Evolutionary conservation across 768 basidiomycete species (phyloP).

Genomic region (Chalciporus sphaerocephalus): DNA sequence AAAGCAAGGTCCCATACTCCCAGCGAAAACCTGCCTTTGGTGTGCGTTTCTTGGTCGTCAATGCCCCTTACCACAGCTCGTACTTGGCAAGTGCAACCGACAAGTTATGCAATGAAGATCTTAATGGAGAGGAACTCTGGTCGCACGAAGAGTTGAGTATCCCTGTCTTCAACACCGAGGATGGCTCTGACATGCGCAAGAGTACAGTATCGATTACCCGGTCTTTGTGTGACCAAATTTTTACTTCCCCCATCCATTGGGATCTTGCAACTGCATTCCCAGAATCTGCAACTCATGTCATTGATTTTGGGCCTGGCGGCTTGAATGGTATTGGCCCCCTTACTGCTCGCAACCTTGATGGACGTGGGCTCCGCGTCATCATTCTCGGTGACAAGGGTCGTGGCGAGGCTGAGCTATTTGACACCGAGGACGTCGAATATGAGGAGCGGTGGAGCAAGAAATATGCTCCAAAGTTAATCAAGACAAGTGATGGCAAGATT

Average conservation of each 20-base stretch:
- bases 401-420: slow-evolving; percentile 83
- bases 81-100: slow-evolving; percentile 76
- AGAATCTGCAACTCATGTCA: slow-evolving; percentile 83
- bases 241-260: slow-evolving; percentile 92
- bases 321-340: slow-evolving; percentile 89
- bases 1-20: slow-evolving; percentile 90
- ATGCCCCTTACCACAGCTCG: slow-evolving; percentile 91
- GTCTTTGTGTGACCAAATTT: slow-evolving; percentile 91
- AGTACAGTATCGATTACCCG: slow-evolving; percentile 70
- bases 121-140: slow-evolving; percentile 79
- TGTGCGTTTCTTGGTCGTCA: slow-evolving; percentile 90
- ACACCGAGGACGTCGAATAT: slow-evolving; percentile 55
- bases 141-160: slow-evolving; percentile 61
- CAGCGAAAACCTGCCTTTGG: slow-evolving; percentile 93
- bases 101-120: slow-evolving; percentile 70
- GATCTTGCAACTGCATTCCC: slow-evolving; percentile 85
- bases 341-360: slow-evolving; percentile 87
- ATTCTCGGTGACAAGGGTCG: slow-evolving; percentile 88
- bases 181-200: slow-evolving; percentile 82
- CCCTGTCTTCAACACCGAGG: slow-evolving; percentile 89
- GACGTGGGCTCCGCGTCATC: slow-evolving; percentile 87
- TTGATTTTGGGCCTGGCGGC: slow-evolving; percentile 97
- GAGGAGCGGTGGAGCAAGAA: slow-evolving; percentile 93
- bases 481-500: slow-evolving; percentile 87
- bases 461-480: slow-evolving; percentile 79